phyloP scores from a whole-genome alignment of 352 stramenopile genomes.

The Phytophthora ramorum region DNA sequence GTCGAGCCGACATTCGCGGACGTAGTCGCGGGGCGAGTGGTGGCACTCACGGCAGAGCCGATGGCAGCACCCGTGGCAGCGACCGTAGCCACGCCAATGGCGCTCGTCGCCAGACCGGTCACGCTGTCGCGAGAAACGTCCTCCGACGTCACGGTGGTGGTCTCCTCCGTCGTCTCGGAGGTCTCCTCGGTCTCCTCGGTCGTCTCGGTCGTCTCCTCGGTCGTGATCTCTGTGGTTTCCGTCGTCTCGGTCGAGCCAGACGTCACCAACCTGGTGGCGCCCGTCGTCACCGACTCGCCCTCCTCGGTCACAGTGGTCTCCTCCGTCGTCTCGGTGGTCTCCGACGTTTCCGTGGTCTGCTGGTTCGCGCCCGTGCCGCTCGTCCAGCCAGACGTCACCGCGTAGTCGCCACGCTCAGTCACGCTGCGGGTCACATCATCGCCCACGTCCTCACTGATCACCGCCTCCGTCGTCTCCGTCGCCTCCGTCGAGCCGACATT shows the following conservation, averaged over 20 bases:
- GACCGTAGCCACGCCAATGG: neutral
- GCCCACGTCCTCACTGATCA: neutral
- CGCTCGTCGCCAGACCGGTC: neutral
- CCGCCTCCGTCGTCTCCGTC: conserved; percentile 4
- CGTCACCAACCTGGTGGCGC: too few relatives aligned
- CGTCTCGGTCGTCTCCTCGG: conserved; percentile 1
- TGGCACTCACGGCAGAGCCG: conserved; percentile 1
- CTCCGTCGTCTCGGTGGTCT: too few relatives aligned
- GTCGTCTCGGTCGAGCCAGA: neutral
- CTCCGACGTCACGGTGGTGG: neutral
- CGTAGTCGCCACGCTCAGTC: neutral
- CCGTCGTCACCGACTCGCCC: too few relatives aligned
- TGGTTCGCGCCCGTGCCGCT: neutral
- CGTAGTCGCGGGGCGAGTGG: neutral
- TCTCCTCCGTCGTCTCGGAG: neutral
- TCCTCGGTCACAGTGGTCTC: neutral
- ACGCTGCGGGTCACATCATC: neutral
- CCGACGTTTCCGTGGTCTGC: conserved; percentile 1
- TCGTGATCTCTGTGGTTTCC: neutral
- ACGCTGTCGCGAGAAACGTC: neutral
- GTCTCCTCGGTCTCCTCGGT: conserved; percentile 2
- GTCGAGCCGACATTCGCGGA: neutral
- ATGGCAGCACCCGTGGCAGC: neutral
- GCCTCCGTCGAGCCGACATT: neutral
- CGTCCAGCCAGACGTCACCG: neutral